phyloP scores from a whole-genome alignment of 2,329 filamentous ascomycete species.

The Stagonosporopsis chrysanthemi region DNA sequence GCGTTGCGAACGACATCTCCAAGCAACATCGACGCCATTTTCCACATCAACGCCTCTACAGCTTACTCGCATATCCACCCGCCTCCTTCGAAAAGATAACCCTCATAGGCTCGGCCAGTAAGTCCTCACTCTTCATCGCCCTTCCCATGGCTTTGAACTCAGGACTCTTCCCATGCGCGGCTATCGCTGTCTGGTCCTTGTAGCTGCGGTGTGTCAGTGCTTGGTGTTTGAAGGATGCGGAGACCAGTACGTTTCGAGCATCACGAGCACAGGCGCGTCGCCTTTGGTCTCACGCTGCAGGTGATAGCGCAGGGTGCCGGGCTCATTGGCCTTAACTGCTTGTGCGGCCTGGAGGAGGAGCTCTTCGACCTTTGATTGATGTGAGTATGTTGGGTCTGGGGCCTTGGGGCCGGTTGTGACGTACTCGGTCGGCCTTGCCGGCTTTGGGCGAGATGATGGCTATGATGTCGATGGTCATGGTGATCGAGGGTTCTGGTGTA shows the following conservation, averaged over 20 bases:
- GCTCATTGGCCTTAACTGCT: conserved; percentile 43
- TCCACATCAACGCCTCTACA: neutral
- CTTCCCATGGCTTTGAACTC: conserved; percentile 33
- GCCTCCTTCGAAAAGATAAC: conserved; percentile 40
- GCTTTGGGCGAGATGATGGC: conserved; percentile 42
- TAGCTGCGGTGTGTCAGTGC: conserved; percentile 29
- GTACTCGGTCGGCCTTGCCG: conserved; percentile 43
- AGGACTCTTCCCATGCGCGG: conserved; percentile 34
- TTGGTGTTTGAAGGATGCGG: neutral
- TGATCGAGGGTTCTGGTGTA: neutral
- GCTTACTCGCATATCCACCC: conserved; percentile 32
- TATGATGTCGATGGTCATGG: conserved; percentile 38
- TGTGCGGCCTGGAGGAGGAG: conserved; percentile 34
- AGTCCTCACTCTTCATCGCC: conserved; percentile 38
- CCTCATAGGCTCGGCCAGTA: conserved; percentile 40
- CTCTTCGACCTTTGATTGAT: conserved; percentile 36
- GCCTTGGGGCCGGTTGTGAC: neutral
- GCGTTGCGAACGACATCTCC: neutral
- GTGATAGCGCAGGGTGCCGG: conserved; percentile 44
- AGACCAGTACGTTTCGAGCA: conserved; percentile 44
- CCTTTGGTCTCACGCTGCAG: conserved; percentile 41
- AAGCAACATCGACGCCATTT: neutral
- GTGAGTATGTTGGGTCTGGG: neutral
- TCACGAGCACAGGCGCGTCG: conserved; percentile 37
- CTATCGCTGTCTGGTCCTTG: conserved; percentile 39